Base-by-base conservation (phyloP, 768 basidiomycete genomes). In the Dacryopinax spathularia region DNA sequence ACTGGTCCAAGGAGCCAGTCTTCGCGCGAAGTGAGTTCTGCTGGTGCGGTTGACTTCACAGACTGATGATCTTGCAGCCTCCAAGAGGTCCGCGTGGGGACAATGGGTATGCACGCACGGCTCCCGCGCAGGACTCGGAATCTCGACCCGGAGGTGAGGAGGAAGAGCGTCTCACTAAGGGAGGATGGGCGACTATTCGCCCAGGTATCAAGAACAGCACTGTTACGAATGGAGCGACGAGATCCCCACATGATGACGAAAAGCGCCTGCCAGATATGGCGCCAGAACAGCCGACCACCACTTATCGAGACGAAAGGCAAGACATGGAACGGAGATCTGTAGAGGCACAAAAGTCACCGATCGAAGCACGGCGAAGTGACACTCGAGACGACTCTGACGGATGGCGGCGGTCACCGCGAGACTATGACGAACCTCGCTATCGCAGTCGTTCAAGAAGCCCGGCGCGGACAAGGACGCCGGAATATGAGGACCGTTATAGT, bases 371-470 rank as follows among this genome's bases (percentile, higher is more conserved):
- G 18, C 59, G 59, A 41, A 41, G 27, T 10, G 33, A n/a, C 2
- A 33, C 59, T n/a, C 13, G n/a, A 10, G 20, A 60, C 22, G 13
- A 33, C 27, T 5, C 31, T 22, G 34, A 33, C 16, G 36, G 62
- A 27, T 29, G 37, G 39, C 9, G 6, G 20, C 13, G 12, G 25
- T 13, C 34, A 15, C 22, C 34, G 4, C 29, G 33, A 2, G 35
- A 34, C 6, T 37, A 59, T 25, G 22, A 33, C 31, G 35, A 63
- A 5, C 31, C 29, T 34, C 35, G 59, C 35, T 27, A 48, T 27
- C 63, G 65, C 34, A 61, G 59, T 61, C 64, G 61, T 25, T 64
- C 64, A n/a, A 60, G 66, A 59, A 44, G 20, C 27, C 34, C 64
- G 25, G 39, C 64, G 12, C 35, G 35, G 33, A 35, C 36, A 9